A percentile compares a stretch with the other conserved stretches of the same genome.
Evolutionary conservation across 192 early-diverging fungal species (phyloP).

Genomic region (Linnemannia exigua): DNA sequence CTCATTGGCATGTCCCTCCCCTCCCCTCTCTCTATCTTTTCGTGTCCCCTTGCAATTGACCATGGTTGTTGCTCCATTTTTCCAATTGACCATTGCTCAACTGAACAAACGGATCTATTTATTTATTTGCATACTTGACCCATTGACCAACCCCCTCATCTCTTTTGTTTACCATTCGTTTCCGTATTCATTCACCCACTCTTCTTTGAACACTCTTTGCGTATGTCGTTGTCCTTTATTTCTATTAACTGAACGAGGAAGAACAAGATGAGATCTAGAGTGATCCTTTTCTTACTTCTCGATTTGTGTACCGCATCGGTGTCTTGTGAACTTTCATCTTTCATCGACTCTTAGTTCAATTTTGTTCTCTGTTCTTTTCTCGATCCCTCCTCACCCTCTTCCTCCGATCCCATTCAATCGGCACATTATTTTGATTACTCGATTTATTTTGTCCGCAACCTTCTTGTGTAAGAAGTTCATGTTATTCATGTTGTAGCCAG

Average conservation of each 20-base stretch:
- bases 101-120: neutral
- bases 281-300: neutral
- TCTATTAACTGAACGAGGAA: neutral
- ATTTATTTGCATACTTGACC: neutral
- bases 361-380: neutral
- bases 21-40: neutral
- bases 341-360: neutral
- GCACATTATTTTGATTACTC: neutral
- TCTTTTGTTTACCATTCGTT: too few species aligned
- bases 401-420: constrained; percentile 1
- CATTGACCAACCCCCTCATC: too few species aligned
- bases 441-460: neutral
- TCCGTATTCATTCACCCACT: neutral
- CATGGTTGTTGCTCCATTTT: neutral
- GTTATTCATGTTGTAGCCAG: too few species aligned
- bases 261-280: neutral
- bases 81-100: neutral
- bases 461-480: too few species aligned
- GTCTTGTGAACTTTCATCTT: too few species aligned
- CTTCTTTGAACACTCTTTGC: neutral
- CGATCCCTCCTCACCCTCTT: neutral
- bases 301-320: neutral
- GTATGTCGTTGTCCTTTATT: neutral
- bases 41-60: neutral
- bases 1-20: neutral